Evolutionary conservation across 1,284 basidiomycete genomes (phyloP).

Genomic region (Ceratobasidium sp.): DNA sequence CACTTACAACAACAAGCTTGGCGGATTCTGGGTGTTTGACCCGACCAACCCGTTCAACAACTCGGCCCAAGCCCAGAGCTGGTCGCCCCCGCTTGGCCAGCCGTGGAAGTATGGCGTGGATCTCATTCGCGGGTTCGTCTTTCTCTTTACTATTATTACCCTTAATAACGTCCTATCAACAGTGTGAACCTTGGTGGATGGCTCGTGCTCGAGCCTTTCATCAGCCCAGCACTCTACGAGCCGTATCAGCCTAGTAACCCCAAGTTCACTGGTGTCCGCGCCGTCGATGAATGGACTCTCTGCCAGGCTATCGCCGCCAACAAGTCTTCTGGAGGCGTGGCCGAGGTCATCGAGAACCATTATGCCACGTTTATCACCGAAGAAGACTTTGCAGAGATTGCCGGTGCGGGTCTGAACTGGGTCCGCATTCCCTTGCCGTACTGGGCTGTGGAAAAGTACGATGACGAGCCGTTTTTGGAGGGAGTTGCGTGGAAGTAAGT

Average conservation of each 20-base stretch:
- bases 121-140: slow-evolving; percentile 72
- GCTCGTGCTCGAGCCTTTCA: slow-evolving; percentile 69
- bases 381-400: slow-evolving; percentile 67
- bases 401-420: slow-evolving; percentile 66
- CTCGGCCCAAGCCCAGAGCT: slow-evolving; percentile 75
- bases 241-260: slow-evolving; percentile 50
- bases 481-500: slow-evolving; percentile 50
- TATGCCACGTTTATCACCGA: slow-evolving; percentile 68
- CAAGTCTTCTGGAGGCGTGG: slow-evolving; percentile 50
- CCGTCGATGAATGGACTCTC: slow-evolving; percentile 66
- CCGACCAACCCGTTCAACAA: slow-evolving; percentile 81
- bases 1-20: slow-evolving; percentile 63
- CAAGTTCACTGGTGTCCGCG: slow-evolving; percentile 45
- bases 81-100: slow-evolving; percentile 79
- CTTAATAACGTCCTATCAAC: background rate
- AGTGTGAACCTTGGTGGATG: slow-evolving; percentile 67
- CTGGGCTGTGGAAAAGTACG: slow-evolving; percentile 64
- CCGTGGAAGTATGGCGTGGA: slow-evolving; percentile 77
- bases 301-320: slow-evolving; percentile 59
- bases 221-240: slow-evolving; percentile 65
- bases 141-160: too few species aligned
- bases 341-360: slow-evolving; percentile 61
- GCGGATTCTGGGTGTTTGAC: slow-evolving; percentile 66
- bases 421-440: slow-evolving; percentile 65
- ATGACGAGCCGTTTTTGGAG: slow-evolving; percentile 63